phyloP scores from a whole-genome alignment of 176 grass and related monocot species.

The Alopecurus myosuroides region DNA sequence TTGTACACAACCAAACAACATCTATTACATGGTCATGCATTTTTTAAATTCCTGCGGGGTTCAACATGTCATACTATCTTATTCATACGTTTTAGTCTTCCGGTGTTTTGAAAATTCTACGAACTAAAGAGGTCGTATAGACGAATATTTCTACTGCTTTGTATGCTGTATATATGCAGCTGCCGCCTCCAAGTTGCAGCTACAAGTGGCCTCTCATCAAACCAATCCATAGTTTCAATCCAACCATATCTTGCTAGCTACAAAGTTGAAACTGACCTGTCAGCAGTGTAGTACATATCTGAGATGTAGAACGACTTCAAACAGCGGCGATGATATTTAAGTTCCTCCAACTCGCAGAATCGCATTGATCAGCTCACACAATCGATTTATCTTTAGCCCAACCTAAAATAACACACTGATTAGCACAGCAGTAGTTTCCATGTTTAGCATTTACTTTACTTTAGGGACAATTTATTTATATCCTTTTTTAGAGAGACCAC shows the following conservation, averaged over 20 bases:
- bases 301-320: not conserved
- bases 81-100: too few relatives aligned
- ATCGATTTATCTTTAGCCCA: not conserved
- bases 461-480: not conserved
- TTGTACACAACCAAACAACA: not conserved
- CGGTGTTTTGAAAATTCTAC: too few relatives aligned
- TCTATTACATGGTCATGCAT: too few relatives aligned
- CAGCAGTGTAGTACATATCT: not conserved
- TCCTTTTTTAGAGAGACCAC: not conserved
- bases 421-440: not conserved
- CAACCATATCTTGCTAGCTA: not conserved
- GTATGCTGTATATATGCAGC: not conserved
- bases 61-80: too few relatives aligned
- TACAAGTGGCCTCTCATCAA: slow-evolving; percentile 8
- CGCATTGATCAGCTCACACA: not conserved
- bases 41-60: too few relatives aligned
- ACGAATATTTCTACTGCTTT: not conserved
- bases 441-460: not conserved
- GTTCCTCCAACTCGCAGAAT: not conserved
- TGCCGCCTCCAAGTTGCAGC: not conserved
- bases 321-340: not conserved
- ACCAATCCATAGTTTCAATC: not conserved
- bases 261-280: slow-evolving; percentile 24
- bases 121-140: too few relatives aligned
- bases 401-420: not conserved